A percentile compares a stretch with the other conserved stretches of the same genome.
These are phyloP conservation scores for Cyclotella choctawhatcheeana DNA, from an alignment of 108 stramenopile species.

Conservation along the genomic window DNA sequence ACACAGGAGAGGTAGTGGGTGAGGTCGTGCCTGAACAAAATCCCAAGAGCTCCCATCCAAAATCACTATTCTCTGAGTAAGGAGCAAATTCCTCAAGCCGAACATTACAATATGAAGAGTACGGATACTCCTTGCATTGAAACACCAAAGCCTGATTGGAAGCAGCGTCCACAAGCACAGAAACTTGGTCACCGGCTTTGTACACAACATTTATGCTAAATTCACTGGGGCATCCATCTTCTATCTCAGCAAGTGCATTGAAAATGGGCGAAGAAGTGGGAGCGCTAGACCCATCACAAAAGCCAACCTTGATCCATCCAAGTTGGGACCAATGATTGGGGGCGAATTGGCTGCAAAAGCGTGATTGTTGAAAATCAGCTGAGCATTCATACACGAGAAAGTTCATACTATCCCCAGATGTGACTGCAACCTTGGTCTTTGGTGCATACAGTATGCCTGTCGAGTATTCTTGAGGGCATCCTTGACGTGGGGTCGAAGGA, in stretches of 20 bases:
- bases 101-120: not conserved
- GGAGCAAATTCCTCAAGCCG: not conserved
- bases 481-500: not conserved
- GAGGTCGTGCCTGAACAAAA: not conserved
- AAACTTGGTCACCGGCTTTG: not conserved
- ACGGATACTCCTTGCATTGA: not conserved
- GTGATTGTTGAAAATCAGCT: not conserved
- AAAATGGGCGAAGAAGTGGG: not conserved
- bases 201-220: not conserved
- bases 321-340: not conserved
- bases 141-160: not conserved
- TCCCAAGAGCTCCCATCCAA: not conserved
- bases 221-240: constrained; percentile 1
- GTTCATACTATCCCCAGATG: not conserved
- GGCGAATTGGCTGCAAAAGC: not conserved
- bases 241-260: not conserved
- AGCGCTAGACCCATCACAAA: not conserved
- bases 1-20: not conserved
- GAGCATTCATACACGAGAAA: not conserved
- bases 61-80: not conserved
- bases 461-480: not conserved
- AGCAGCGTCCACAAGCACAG: not conserved
- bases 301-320: not conserved
- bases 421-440: not conserved
- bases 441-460: not conserved